Conservation (phyloP, 2,329 filamentous ascomycete genomes). For the Pyrenochaeta sp. region DNA sequence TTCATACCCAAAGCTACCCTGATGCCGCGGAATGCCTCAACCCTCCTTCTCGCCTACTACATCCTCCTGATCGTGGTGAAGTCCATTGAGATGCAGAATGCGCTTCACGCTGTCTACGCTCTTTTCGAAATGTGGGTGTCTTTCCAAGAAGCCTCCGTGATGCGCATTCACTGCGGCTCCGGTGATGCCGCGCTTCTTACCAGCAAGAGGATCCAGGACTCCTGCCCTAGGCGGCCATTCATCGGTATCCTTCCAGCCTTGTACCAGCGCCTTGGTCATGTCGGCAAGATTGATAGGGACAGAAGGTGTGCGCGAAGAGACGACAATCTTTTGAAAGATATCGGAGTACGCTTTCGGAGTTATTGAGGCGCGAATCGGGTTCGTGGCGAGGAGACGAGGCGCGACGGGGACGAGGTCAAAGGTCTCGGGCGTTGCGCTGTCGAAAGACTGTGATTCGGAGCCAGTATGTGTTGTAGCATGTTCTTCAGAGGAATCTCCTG, state of each 20-base stretch:
- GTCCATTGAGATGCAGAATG: conserved; percentile 50
- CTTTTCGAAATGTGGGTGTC: conserved; percentile 53
- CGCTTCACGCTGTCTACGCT: conserved; percentile 56
- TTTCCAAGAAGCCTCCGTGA: conserved; percentile 41
- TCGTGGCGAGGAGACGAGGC: conserved; percentile 74
- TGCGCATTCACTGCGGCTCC: conserved; percentile 20
- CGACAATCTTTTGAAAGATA: conserved; percentile 88
- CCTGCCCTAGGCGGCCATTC: conserved; percentile 82
- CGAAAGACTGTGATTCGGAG: conserved; percentile 13
- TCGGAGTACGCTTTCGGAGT: conserved; percentile 76
- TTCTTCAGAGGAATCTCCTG: conserved; percentile 17
- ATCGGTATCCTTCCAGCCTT: conserved; percentile 91
- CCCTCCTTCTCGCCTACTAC: conserved; percentile 17
- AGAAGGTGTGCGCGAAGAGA: conserved; percentile 80
- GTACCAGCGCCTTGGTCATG: conserved; percentile 80
- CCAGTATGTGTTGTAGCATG: conserved; percentile 10
- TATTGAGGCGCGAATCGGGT: conserved; percentile 81
- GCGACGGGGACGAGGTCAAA: conserved; percentile 72
- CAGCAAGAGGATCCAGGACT: conserved; percentile 56
- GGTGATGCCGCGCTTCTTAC: conserved; percentile 43
- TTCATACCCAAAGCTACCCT: background rate
- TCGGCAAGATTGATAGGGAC: conserved; percentile 89
- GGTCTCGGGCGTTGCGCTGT: conserved; percentile 16
- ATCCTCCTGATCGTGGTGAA: conserved; percentile 15
- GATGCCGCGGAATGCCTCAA: conserved; percentile 6